Evolutionary conservation across 768 basidiomycete species (phyloP).

Genomic region (Boletellus emodensis): DNA sequence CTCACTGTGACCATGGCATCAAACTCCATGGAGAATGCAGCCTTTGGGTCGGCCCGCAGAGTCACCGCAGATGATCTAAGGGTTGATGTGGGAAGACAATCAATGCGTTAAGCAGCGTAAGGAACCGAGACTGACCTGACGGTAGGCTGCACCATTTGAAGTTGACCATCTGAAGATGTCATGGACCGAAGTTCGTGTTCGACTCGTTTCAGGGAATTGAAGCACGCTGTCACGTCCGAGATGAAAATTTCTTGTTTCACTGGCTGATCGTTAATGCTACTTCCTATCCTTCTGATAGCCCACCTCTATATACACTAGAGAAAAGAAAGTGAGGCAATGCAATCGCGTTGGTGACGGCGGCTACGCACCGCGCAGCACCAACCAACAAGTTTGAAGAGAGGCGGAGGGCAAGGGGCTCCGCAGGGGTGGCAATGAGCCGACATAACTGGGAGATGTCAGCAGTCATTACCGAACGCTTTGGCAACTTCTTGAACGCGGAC

Average conservation of each 20-base stretch:
- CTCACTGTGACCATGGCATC: constrained; percentile 62
- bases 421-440: constrained; percentile 73
- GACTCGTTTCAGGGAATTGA: constrained; percentile 72
- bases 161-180: constrained; percentile 43
- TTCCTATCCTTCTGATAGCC: neutral
- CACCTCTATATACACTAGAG: constrained; percentile 49
- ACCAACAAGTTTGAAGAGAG: constrained; percentile 88
- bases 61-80: constrained; percentile 49
- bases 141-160: constrained; percentile 69
- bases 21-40: constrained; percentile 52
- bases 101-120: neutral
- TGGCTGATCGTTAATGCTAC: constrained; percentile 25
- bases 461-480: constrained; percentile 76
- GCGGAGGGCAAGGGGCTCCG: constrained; percentile 81
- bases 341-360: neutral
- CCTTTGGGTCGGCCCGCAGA: constrained; percentile 47
- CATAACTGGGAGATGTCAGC: constrained; percentile 83
- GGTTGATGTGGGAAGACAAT: neutral
- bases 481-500: constrained; percentile 80
- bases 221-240: constrained; percentile 76
- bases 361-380: constrained; percentile 75
- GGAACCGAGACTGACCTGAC: constrained; percentile 46
- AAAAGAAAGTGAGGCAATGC: constrained; percentile 1
- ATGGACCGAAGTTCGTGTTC: constrained; percentile 59
- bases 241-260: constrained; percentile 84